Conservation (phyloP, 495 filamentous ascomycete genomes). For the Trichoderma orchidacearum region DNA sequence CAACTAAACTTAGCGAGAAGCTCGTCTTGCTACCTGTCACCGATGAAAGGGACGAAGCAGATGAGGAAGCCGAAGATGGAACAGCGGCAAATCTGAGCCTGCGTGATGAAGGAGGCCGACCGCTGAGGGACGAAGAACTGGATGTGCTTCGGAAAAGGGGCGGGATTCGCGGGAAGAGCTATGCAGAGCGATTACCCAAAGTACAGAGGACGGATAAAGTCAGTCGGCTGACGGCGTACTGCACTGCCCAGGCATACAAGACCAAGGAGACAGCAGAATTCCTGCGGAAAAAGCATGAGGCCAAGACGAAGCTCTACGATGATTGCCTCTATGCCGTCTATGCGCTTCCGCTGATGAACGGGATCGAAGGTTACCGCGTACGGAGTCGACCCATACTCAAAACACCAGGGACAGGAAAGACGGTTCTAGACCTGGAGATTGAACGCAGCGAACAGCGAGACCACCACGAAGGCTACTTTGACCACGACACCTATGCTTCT, state of each 20-base stretch:
- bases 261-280: slow-evolving; percentile 77
- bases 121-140: slow-evolving; percentile 66
- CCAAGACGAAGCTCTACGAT: slow-evolving; percentile 95
- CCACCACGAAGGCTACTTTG: slow-evolving; percentile 72
- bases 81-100: slow-evolving; percentile 22
- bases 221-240: slow-evolving; percentile 86
- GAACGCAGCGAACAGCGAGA: slow-evolving; percentile 82
- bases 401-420: slow-evolving; percentile 76
- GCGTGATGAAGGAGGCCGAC: slow-evolving; percentile 47
- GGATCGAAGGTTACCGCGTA: slow-evolving; percentile 71
- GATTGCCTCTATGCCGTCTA: slow-evolving; percentile 96
- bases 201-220: slow-evolving; percentile 74
- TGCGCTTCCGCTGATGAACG: slow-evolving; percentile 77
- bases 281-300: slow-evolving; percentile 77
- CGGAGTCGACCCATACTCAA: slow-evolving; percentile 84
- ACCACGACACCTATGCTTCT: slow-evolving; percentile 19
- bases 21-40: slow-evolving; percentile 90
- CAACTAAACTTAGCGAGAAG: slow-evolving; percentile 89
- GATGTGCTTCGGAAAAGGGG: slow-evolving; percentile 50
- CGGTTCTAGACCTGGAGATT: slow-evolving; percentile 88
- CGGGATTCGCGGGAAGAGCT: slow-evolving; percentile 68
- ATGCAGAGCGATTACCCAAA: slow-evolving; percentile 90
- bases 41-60: slow-evolving; percentile 35
- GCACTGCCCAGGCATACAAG: slow-evolving; percentile 86
- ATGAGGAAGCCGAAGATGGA: slow-evolving; percentile 38